These are phyloP conservation scores for Pugionium dolabratum DNA, from an alignment of 345 rosid genomes.

Conservation along the genomic window DNA sequence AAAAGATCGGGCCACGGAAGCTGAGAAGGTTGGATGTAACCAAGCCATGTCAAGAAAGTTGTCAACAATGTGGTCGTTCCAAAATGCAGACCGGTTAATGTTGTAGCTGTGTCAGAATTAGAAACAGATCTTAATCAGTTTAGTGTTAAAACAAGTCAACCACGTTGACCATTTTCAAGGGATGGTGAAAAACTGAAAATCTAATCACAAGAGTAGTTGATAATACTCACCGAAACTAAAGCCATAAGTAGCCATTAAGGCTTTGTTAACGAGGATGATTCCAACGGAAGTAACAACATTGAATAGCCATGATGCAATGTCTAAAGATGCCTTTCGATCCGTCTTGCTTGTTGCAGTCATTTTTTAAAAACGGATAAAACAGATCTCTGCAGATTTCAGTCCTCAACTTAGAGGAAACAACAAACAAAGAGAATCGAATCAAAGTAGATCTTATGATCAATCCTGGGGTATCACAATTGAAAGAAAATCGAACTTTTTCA, in stretches of 20 bases:
- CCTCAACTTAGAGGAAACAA: constrained; percentile 7
- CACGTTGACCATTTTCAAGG: constrained; percentile 1
- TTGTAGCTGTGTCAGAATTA: constrained; percentile 73
- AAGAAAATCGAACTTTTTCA: constrained; percentile 9
- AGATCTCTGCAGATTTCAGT: constrained; percentile 42
- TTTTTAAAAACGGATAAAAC: constrained; percentile 15
- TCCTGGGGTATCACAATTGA: too few species aligned
- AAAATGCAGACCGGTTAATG: constrained; percentile 97
- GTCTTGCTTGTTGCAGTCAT: constrained; percentile 76
- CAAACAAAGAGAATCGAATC: neutral
- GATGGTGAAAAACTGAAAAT: neutral
- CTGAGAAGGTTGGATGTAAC: constrained; percentile 80
- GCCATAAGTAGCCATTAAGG: constrained; percentile 92
- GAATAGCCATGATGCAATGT: constrained; percentile 95
- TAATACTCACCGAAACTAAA: constrained; percentile 75
- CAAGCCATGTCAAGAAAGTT: constrained; percentile 70
- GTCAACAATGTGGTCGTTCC: constrained; percentile 89
- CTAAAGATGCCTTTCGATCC: constrained; percentile 74
- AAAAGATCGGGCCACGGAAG: constrained; percentile 75
- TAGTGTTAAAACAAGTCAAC: constrained; percentile 18
- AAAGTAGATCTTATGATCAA: constrained; percentile 20
- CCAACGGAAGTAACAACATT: constrained; percentile 98
- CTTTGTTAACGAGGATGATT: constrained; percentile 93
- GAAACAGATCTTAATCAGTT: constrained; percentile 1
- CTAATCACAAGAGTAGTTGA: neutral